Base-by-base conservation (phyloP, 2,329 filamentous ascomycete species). In the Fusarium circinatum region DNA sequence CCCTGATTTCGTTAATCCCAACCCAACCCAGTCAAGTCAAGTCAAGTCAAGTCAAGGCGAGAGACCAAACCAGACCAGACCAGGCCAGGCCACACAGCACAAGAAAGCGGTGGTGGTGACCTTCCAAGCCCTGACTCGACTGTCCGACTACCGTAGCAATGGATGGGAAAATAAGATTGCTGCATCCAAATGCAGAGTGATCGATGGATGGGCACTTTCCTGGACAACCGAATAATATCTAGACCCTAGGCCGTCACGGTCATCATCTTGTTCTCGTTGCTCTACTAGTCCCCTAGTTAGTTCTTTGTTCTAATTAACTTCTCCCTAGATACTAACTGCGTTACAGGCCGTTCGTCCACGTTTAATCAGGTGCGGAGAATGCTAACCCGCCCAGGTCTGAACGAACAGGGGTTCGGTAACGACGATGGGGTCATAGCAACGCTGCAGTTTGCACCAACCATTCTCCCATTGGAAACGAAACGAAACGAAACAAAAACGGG, bases 401-500 rank as follows among this genome's bases (percentile, higher is more conserved):
- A 58, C n/a, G 49, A 57, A 41, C 67, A 70, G 44, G 70, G 61
- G 51, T 39, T 30, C 28, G 26, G 28, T 42, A 28, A 59, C 48
- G 42, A 69, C 42, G 48, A 64, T 57, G 56, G 66, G 66, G 61
- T 59, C 51, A 66, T 44, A 44, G 38, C 44, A 39, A 55, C 24
- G 14, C 51, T 55, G 24, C 51, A 41, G 51, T 39, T 55, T 28
- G 49, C 49, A 36, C 30, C 49, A 52, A 52, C 49, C 17, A 36
- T 26, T 44, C 28, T 39, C 34, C 18, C 22, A 39, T 30, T 42
- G 36, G 58, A 70, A 74, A 74, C 71, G 47, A 74, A 73, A 71
- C 70, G 65, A 73, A 74, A 74, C 67, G 38, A 70, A 70, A 70
- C 65, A 58, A 74, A 74, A 74, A 74, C 71, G 71, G 68, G 51